Percentiles rank a stretch among this genome's conserved stretches.
Evolutionary conservation across 192 early-diverging fungal genomes (phyloP).

Genomic region (Coemansia sp.): DNA sequence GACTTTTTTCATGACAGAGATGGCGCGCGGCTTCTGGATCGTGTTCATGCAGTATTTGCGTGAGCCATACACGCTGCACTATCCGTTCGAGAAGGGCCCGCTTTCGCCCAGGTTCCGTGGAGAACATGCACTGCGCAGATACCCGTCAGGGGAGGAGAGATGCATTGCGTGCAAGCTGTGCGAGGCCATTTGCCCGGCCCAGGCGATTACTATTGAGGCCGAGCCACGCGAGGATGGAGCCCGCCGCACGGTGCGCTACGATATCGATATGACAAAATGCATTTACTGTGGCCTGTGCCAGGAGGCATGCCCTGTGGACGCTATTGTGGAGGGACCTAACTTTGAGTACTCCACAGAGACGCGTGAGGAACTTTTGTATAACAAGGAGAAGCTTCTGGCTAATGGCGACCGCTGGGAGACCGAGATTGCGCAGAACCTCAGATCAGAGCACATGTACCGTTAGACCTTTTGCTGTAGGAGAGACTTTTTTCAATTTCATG

Average conservation of each 20-base stretch:
- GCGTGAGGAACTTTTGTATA: conserved; percentile 95
- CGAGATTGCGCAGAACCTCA: conserved; percentile 77
- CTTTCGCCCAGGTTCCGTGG: conserved; percentile 92
- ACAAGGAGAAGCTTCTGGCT: conserved; percentile 94
- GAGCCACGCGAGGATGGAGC: conserved; percentile 93
- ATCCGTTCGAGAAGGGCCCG: conserved; percentile 94
- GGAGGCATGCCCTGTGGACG: conserved; percentile 95
- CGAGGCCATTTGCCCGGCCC: conserved; percentile 96
- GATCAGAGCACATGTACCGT: conserved; percentile 65
- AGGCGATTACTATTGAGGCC: conserved; percentile 98
- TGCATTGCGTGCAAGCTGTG: conserved; percentile 99
- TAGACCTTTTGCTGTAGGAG: conserved; percentile 8
- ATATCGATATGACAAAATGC: conserved; percentile 99
- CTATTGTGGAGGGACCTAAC: conserved; percentile 97
- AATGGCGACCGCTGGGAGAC: conserved; percentile 99
- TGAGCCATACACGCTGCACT: conserved; percentile 94
- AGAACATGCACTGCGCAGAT: conserved; percentile 93
- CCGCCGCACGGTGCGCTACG: conserved; percentile 93
- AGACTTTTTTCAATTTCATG: background rate
- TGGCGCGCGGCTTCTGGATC: conserved; percentile 88
- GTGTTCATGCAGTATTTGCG: conserved; percentile 93
- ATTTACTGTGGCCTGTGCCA: conserved; percentile 98
- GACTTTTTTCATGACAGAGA: conserved; percentile 87
- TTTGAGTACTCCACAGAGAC: conserved; percentile 97
- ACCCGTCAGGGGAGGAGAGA: conserved; percentile 95